Percentiles rank a stretch among this genome's conserved stretches.
phyloP scores from a whole-genome alignment of 768 basidiomycete genomes.

The Xerocomus potaroensis region DNA sequence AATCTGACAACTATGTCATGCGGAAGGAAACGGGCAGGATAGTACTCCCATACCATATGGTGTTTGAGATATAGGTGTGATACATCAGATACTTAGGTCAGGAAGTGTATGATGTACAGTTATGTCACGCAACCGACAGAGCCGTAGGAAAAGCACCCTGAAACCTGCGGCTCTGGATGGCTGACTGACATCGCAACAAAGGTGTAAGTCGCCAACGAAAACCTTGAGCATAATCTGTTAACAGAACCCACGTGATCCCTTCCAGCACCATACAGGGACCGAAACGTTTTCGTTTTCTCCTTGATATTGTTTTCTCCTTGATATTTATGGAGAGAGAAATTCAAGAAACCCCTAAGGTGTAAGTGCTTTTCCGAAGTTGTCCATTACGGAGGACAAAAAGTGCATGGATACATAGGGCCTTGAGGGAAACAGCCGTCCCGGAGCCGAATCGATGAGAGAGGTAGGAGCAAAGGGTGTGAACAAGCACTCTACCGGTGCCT shows the following conservation, averaged over 20 bases:
- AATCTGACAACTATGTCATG: background rate
- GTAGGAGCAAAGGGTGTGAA: background rate
- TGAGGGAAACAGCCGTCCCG: background rate
- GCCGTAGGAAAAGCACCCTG: constrained; percentile 6
- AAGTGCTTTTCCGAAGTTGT: background rate
- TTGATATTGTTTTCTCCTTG: no score
- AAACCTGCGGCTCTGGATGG: background rate
- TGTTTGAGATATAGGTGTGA: constrained; percentile 14
- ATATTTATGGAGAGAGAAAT: no score
- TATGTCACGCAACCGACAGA: constrained; percentile 13
- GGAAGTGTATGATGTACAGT: constrained; percentile 4
- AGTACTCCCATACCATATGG: constrained; percentile 2
- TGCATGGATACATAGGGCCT: no score
- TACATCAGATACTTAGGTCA: constrained; percentile 5
- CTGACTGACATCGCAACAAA: constrained; percentile 2
- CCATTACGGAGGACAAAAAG: no score
- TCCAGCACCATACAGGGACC: no score
- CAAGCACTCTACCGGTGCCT: background rate
- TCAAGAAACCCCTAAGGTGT: no score
- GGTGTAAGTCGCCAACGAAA: constrained; percentile 2
- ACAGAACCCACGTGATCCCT: background rate
- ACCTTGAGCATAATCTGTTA: background rate
- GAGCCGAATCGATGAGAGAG: background rate
- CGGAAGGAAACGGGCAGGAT: constrained; percentile 1
- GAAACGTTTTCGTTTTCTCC: no score